phyloP scores from a whole-genome alignment of 257 asterid species.

The Solanum ahanhuiri region DNA sequence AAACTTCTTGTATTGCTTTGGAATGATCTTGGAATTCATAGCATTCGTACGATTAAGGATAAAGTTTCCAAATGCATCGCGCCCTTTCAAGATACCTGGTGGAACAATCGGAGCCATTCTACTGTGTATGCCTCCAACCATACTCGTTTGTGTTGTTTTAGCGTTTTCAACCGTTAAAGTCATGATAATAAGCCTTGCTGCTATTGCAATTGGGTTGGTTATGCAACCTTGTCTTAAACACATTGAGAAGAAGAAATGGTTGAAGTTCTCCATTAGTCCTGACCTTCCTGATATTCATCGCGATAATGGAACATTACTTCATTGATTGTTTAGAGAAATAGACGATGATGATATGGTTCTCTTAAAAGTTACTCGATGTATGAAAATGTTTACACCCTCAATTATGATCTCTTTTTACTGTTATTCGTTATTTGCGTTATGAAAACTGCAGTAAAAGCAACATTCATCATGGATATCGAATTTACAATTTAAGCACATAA shows the following conservation, averaged over 20 bases:
- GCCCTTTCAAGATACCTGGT: slow-evolving; percentile 58
- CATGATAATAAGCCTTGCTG: slow-evolving; percentile 32
- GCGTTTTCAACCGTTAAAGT: slow-evolving; percentile 38
- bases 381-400: background rate
- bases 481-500: too few species aligned
- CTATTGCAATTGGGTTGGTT: slow-evolving; percentile 34
- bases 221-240: slow-evolving; percentile 42
- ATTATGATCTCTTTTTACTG: background rate
- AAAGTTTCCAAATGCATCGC: slow-evolving; percentile 29
- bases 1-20: slow-evolving; percentile 57
- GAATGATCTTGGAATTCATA: slow-evolving; percentile 50
- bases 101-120: slow-evolving; percentile 43
- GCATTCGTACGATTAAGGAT: slow-evolving; percentile 48
- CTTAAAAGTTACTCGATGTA: background rate
- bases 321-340: background rate
- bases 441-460: too few species aligned
- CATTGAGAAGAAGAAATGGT: slow-evolving; percentile 44
- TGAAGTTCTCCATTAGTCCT: slow-evolving; percentile 33
- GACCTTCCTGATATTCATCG: slow-evolving; percentile 41
- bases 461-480: too few species aligned
- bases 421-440: too few species aligned
- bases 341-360: background rate
- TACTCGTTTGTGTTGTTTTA: slow-evolving; percentile 35
- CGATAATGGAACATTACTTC: background rate
- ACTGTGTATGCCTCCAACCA: slow-evolving; percentile 47